These are phyloP conservation scores for Dothidotthia symphoricarpi DNA, from an alignment of 2,329 filamentous ascomycete genomes.

Conservation along the genomic window DNA sequence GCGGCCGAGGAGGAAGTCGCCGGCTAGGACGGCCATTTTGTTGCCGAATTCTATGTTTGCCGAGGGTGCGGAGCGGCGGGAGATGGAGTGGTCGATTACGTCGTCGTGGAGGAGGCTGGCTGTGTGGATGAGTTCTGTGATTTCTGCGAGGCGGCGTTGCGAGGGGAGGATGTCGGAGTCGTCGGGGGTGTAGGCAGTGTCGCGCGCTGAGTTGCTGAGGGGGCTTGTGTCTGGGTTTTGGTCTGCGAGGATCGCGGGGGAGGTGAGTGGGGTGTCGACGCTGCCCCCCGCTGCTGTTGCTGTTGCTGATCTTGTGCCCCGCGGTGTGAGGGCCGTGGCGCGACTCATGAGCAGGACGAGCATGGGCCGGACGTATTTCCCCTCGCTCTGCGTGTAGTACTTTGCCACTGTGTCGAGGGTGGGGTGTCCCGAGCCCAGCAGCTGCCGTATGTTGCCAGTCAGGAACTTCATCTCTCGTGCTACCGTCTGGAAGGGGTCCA, in stretches of 20 bases:
- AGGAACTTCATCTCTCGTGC: slow-evolving; percentile 96
- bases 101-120: slow-evolving; percentile 96
- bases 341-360: slow-evolving; percentile 95
- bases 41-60: slow-evolving; percentile 97
- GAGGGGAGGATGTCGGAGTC: slow-evolving; percentile 80
- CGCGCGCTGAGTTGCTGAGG: slow-evolving; percentile 53
- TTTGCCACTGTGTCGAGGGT: slow-evolving; percentile 93
- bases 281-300: no score
- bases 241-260: slow-evolving; percentile 67
- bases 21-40: slow-evolving; percentile 97
- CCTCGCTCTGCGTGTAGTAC: slow-evolving; percentile 95
- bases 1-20: slow-evolving; percentile 91
- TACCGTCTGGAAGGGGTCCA: slow-evolving; percentile 86
- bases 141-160: slow-evolving; percentile 88
- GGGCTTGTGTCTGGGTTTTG: slow-evolving; percentile 62
- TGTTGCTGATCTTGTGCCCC: slow-evolving; percentile 22
- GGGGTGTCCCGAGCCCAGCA: slow-evolving; percentile 92
- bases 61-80: slow-evolving; percentile 77
- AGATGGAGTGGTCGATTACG: slow-evolving; percentile 89
- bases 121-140: slow-evolving; percentile 96
- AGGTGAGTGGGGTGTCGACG: slow-evolving; percentile 61
- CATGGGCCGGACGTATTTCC: slow-evolving; percentile 92
- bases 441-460: slow-evolving; percentile 86
- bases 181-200: slow-evolving; percentile 46
- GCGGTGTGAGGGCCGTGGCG: slow-evolving; percentile 81